Evolutionary conservation across 2,329 filamentous ascomycete species (phyloP), one percentile per base, ranked within the genome.

Genomic region (Botrytis hyacinthi): DNA sequence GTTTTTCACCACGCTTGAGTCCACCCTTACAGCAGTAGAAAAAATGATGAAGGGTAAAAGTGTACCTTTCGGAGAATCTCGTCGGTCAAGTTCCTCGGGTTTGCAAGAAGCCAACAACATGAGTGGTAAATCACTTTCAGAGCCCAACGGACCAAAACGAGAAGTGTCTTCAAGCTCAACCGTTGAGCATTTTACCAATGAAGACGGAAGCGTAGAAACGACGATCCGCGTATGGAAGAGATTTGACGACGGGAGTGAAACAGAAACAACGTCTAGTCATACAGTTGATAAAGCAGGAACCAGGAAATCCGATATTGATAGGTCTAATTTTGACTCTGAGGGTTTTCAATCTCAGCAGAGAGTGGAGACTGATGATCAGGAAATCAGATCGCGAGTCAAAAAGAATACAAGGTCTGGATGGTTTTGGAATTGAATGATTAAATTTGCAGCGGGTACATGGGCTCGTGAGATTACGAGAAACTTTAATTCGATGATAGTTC

Each of bases 371-470:
- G 9, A 57, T 57, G 57, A 46, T 54, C 44, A 44, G n/a, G 26
- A 54, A 57, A 16, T 62, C 14, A 54, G 62, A 22, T 46, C 59
- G 60, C 40, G 51, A 57, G 44, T 20, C 37, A 69, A 66, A 40
- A 70, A 70, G 46, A 67, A 60, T 26, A 22, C n/a, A 51, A 75
- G 74, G 32, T 35, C 57, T 10, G 72, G 74, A 12, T 76, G 75
- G 75, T 76, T 76, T 59, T 76, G 75, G 75, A 76, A 76, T 54
- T 76, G 69, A 76, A 26, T 59, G 29, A 48, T 66, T 69, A 20
- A 9, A 67, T 20, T 9, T 9, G 2, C 35, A 9, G 51, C 29
- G 51, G 51, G n/a, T 29, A 29, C n/a, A 57, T 29, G 14, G n/a
- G 18, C n/a, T 57, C 51, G n/a, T 57, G 51, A n/a, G n/a, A 57